These are phyloP conservation scores for Parietichytrium sp. DNA, from an alignment of 108 stramenopile genomes.

Conservation along the genomic window DNA sequence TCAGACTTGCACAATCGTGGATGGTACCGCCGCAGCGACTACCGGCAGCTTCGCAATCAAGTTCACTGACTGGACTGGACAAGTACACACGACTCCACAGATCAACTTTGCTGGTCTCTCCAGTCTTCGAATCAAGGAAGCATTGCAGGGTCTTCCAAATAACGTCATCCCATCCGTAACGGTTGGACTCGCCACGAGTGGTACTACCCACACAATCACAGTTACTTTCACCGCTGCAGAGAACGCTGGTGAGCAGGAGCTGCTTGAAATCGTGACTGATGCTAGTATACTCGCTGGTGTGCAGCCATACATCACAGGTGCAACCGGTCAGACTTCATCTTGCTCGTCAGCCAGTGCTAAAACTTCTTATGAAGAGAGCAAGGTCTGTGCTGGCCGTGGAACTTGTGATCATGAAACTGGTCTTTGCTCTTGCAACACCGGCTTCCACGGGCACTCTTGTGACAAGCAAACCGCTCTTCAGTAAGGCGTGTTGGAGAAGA, in stretches of 20 bases:
- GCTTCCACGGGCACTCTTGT: conserved; percentile 61
- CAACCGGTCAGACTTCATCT: neutral
- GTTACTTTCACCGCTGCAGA: neutral
- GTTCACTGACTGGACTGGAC: conserved; percentile 28
- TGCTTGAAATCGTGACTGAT: neutral
- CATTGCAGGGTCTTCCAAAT: neutral
- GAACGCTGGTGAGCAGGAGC: neutral
- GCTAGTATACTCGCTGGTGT: neutral
- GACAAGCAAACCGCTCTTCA: conserved; percentile 11
- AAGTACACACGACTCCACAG: neutral
- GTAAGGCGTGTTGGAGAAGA: neutral
- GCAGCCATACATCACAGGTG: neutral
- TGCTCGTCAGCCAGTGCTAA: neutral
- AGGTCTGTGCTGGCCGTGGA: conserved; percentile 35
- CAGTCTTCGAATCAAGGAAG: neutral
- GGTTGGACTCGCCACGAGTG: neutral
- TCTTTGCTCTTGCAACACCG: conserved; percentile 54
- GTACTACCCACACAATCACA: neutral
- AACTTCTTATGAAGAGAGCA: neutral
- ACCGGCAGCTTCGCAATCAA: neutral
- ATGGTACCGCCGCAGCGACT: neutral
- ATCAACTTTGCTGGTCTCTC: neutral
- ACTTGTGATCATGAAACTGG: conserved; percentile 43
- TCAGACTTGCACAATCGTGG: conserved; percentile 7
- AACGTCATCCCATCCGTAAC: neutral